A percentile compares a stretch with the other conserved stretches of the same genome.
Conservation (phyloP, 163 green algal genomes). For the Scenedesmus sp. region DNA sequence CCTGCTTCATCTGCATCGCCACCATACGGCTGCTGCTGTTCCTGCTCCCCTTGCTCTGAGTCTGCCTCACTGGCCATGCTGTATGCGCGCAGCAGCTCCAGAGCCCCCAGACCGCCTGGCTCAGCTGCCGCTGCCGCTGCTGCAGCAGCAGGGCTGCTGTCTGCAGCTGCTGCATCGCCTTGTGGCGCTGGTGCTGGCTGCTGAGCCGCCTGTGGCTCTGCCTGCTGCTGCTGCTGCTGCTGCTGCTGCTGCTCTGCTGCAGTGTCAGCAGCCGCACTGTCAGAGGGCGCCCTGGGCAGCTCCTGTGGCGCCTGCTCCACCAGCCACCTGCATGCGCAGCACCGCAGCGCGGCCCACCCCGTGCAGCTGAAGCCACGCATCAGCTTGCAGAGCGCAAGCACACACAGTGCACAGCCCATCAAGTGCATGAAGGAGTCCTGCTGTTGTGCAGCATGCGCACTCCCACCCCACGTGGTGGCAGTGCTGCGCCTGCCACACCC, state of each 20-base stretch:
- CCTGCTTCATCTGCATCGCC: background rate
- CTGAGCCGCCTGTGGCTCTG: background rate
- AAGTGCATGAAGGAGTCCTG: too few species aligned
- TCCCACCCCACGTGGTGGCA: too few species aligned
- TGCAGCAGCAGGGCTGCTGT: background rate
- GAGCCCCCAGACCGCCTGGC: background rate
- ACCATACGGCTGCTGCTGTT: conserved; percentile 27
- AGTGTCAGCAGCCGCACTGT: background rate
- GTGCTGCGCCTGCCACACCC: too few species aligned
- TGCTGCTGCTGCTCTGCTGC: conserved; percentile 27
- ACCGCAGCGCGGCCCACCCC: too few species aligned
- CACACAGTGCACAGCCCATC: too few species aligned
- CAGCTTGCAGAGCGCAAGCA: too few species aligned
- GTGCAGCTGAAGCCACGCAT: too few species aligned
- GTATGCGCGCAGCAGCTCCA: conserved; percentile 53
- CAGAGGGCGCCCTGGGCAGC: background rate
- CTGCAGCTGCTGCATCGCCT: background rate
- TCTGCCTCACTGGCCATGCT: conserved; percentile 39
- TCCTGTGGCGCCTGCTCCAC: conserved; percentile 60
- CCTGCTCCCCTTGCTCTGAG: conserved; percentile 21
- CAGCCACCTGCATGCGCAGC: conserved; percentile 59
- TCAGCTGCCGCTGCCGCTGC: background rate
- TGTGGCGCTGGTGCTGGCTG: background rate
- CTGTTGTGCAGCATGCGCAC: too few species aligned
- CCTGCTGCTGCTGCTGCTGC: conserved; percentile 16